phyloP scores from a whole-genome alignment of 163 green algal species.

The Picocystis sp. region DNA sequence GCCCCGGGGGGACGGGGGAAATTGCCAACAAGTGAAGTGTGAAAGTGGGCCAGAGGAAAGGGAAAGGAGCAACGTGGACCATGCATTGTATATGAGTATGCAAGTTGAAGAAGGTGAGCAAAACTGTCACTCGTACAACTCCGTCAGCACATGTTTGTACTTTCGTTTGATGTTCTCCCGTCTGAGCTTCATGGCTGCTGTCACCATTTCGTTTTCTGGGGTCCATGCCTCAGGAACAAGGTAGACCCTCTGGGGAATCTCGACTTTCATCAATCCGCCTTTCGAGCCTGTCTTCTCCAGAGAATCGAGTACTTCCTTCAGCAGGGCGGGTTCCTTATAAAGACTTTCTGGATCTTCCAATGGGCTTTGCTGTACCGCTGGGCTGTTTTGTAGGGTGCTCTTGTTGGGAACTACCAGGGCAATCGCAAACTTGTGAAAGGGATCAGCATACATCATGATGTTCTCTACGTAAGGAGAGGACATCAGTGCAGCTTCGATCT shows the following conservation, averaged over 20 bases:
- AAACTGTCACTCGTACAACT: too few relatives aligned
- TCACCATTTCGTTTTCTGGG: slow-evolving; percentile 19
- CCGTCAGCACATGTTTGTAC: too few relatives aligned
- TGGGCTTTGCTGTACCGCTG: neutral
- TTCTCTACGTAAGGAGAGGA: slow-evolving; percentile 13
- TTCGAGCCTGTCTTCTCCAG: slow-evolving; percentile 13
- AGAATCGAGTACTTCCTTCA: slow-evolving; percentile 5
- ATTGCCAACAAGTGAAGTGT: too few relatives aligned
- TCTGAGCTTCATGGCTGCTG: too few relatives aligned
- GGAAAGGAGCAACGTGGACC: too few relatives aligned
- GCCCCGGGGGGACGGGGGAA: too few relatives aligned
- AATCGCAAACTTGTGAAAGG: slow-evolving; percentile 9
- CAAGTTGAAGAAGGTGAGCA: too few relatives aligned
- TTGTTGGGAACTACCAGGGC: slow-evolving; percentile 18
- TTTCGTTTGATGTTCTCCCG: too few relatives aligned
- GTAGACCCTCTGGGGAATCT: slow-evolving; percentile 18
- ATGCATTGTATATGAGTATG: too few relatives aligned
- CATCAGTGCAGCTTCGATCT: slow-evolving; percentile 17
- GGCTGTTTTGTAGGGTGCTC: neutral
- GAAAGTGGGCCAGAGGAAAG: too few relatives aligned
- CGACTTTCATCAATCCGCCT: slow-evolving; percentile 15
- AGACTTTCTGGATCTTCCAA: slow-evolving; percentile 11
- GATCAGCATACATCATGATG: slow-evolving; percentile 17
- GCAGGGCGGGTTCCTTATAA: too few relatives aligned
- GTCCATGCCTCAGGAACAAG: slow-evolving; percentile 18